Evolutionary conservation across 352 stramenopile species (phyloP).

Genomic region (Phytophthora ohioensis): DNA sequence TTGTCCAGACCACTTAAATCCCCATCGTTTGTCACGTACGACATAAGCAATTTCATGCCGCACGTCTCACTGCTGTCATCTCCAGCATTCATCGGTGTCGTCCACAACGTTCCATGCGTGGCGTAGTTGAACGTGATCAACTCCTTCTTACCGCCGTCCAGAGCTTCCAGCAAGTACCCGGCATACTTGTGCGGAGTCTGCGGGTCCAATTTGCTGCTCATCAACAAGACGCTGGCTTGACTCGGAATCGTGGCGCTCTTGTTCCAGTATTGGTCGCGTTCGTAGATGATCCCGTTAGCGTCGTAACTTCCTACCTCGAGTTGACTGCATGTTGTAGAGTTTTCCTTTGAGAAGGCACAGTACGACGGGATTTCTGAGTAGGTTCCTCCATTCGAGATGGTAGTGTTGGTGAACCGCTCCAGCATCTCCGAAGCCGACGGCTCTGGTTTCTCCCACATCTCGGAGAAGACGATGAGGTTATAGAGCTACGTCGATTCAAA

Average conservation of each 20-base stretch:
- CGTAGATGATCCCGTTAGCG: conserved; percentile 46
- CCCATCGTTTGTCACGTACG: conserved; percentile 47
- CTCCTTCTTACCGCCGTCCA: conserved; percentile 47
- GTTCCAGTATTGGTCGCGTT: conserved; percentile 69
- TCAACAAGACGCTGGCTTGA: conserved; percentile 52
- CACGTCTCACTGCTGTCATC: conserved; percentile 43
- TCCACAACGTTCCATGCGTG: conserved; percentile 47
- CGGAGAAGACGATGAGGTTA: conserved; percentile 59
- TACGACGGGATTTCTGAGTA: conserved; percentile 42
- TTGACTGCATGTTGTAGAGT: conserved; percentile 8
- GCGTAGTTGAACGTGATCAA: conserved; percentile 59
- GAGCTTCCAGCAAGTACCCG: conserved; percentile 39
- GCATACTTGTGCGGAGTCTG: conserved; percentile 67
- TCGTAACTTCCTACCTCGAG: conserved; percentile 1
- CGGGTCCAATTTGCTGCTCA: conserved; percentile 61
- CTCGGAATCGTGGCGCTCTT: conserved; percentile 50
- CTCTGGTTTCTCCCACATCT: conserved; percentile 58
- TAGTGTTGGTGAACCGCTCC: conserved; percentile 28
- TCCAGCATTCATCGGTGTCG: conserved; percentile 33
- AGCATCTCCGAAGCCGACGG: conserved; percentile 16
- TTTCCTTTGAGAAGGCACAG: conserved; percentile 62
- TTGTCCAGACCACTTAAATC: conserved; percentile 51
- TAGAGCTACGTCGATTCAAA: conserved; percentile 51
- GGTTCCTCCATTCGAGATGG: conserved; percentile 29
- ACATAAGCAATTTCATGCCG: conserved; percentile 53